phyloP scores from a whole-genome alignment of 176 grass and related monocot species.

The Phragmites australis region DNA sequence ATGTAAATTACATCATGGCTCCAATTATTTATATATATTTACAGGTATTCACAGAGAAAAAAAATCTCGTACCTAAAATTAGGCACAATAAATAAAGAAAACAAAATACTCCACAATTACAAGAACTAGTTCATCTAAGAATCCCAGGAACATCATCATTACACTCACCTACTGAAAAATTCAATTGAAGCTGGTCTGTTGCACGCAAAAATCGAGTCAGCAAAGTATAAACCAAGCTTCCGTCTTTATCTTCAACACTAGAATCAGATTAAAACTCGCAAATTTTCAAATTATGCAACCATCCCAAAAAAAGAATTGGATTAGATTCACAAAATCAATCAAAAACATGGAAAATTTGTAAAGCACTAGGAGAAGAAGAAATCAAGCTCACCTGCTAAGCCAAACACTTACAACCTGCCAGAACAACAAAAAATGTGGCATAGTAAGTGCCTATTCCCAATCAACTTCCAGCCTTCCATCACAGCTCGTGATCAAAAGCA shows the following conservation, averaged over 20 bases:
- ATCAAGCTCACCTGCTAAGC: conserved; percentile 39
- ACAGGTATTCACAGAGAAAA: neutral
- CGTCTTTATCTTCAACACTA: conserved; percentile 46
- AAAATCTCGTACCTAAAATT: conserved; percentile 24
- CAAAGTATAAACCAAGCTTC: conserved; percentile 27
- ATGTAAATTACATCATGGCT: neutral
- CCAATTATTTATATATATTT: neutral
- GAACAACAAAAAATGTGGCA: conserved; percentile 30
- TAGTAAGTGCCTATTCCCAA: conserved; percentile 21
- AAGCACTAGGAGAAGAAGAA: conserved; percentile 15
- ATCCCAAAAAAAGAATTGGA: conserved; percentile 36
- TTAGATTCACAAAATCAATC: conserved; percentile 28
- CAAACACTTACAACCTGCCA: conserved; percentile 30
- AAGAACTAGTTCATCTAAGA: conserved; percentile 1
- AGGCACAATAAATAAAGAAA: conserved; percentile 9
- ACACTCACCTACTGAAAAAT: conserved; percentile 33
- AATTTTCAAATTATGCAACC: conserved; percentile 55
- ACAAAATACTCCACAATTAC: neutral
- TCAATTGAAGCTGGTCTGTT: conserved; percentile 15
- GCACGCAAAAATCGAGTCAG: conserved; percentile 15
- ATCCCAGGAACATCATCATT: neutral
- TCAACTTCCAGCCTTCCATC: conserved; percentile 19
- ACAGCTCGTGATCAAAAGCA: conserved; percentile 3
- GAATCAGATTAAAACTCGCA: conserved; percentile 56
- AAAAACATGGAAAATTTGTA: conserved; percentile 3